phyloP scores from a whole-genome alignment of 768 basidiomycete genomes.

The Botryobasidium botryosum region DNA sequence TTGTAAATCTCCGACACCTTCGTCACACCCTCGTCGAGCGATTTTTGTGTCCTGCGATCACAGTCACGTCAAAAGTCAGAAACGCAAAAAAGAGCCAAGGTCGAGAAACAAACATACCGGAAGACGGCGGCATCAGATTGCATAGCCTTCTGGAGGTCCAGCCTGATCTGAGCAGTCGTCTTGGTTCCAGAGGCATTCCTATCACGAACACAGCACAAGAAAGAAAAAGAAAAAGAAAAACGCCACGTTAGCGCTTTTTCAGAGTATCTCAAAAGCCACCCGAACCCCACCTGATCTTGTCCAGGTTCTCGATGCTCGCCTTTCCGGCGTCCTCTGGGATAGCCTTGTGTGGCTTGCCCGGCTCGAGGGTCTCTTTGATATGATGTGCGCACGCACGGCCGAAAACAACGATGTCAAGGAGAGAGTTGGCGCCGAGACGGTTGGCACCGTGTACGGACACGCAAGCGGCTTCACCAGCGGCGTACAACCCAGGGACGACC shows the following conservation, averaged over 20 bases:
- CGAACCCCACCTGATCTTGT: slow-evolving; percentile 76
- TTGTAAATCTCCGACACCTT: slow-evolving; percentile 78
- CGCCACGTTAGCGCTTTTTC: too few relatives aligned
- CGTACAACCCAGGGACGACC: slow-evolving; percentile 91
- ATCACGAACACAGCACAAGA: too few relatives aligned
- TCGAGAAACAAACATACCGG: slow-evolving; percentile 30
- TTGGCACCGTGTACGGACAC: slow-evolving; percentile 99
- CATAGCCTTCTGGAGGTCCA: slow-evolving; percentile 99
- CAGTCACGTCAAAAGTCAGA: neutral
- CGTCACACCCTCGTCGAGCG: slow-evolving; percentile 81
- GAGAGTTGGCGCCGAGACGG: slow-evolving; percentile 97
- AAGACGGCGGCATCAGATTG: slow-evolving; percentile 96
- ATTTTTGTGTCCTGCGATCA: slow-evolving; percentile 53
- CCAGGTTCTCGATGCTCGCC: slow-evolving; percentile 69
- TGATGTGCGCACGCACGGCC: slow-evolving; percentile 99
- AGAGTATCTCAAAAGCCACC: too few relatives aligned
- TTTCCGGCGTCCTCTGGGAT: slow-evolving; percentile 79
- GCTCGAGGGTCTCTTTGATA: slow-evolving; percentile 78
- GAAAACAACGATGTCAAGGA: slow-evolving; percentile 97
- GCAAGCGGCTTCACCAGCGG: slow-evolving; percentile 96
- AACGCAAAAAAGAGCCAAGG: neutral
- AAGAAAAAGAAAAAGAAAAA: too few relatives aligned
- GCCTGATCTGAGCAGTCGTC: slow-evolving; percentile 75
- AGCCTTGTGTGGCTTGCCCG: slow-evolving; percentile 79
- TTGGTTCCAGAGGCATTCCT: slow-evolving; percentile 67